These are phyloP conservation scores for Pulveroboletus ravenelii DNA, from an alignment of 768 basidiomycete species.

Conservation along the genomic window DNA sequence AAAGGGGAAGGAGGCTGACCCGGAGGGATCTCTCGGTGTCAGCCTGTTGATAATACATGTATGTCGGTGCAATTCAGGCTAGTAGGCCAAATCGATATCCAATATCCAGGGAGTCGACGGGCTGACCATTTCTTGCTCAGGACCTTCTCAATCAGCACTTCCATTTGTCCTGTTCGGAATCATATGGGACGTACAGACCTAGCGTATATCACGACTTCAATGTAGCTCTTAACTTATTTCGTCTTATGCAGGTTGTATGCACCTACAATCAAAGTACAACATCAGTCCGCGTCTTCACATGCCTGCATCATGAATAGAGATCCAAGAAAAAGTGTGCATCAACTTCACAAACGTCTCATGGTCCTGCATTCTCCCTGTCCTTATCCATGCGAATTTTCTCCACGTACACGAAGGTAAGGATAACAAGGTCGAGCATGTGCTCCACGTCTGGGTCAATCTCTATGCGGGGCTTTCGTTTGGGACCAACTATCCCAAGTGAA, in stretches of 20 bases:
- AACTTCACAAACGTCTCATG: slow-evolving; percentile 5
- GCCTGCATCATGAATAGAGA: slow-evolving; percentile 1
- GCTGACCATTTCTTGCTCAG: not conserved
- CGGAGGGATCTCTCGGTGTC: slow-evolving; percentile 3
- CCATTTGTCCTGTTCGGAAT: not conserved
- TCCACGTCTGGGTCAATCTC: slow-evolving; percentile 16
- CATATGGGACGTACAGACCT: not conserved
- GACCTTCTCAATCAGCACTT: not conserved
- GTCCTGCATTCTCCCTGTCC: slow-evolving; percentile 5
- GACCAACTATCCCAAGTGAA: slow-evolving; percentile 18
- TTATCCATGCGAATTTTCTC: slow-evolving; percentile 29
- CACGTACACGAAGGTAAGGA: slow-evolving; percentile 31
- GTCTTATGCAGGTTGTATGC: slow-evolving; percentile 1
- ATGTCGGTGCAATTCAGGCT: slow-evolving; percentile 1
- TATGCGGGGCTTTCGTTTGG: slow-evolving; percentile 15
- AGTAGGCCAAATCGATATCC: slow-evolving; percentile 14
- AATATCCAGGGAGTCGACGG: not conserved
- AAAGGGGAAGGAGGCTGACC: slow-evolving; percentile 20
- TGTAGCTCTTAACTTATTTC: not conserved
- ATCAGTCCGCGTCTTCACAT: not conserved
- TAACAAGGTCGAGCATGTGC: slow-evolving; percentile 25
- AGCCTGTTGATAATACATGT: slow-evolving; percentile 7
- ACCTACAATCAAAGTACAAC: slow-evolving; percentile 8
- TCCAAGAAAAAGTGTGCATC: not conserved
- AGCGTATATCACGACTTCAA: not conserved